Conservation (phyloP, 257 asterid species). For the Fraxinus excelsior region DNA sequence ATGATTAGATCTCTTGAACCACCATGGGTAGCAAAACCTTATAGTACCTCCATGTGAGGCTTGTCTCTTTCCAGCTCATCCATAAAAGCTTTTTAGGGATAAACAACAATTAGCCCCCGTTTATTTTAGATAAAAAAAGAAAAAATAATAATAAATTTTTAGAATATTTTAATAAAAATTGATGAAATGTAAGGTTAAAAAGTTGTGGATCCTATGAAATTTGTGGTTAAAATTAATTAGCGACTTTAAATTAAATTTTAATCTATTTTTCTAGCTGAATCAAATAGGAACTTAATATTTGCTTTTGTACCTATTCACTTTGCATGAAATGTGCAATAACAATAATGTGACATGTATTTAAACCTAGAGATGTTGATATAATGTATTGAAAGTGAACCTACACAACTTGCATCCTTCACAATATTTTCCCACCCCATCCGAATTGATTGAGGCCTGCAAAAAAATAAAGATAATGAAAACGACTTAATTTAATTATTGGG, state of each 20-base stretch:
- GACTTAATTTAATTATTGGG: background rate
- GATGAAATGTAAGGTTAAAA: no score
- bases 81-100: conserved; percentile 13
- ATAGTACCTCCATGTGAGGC: background rate
- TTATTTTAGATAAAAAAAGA: background rate
- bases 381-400: conserved; percentile 4
- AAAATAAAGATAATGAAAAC: background rate
- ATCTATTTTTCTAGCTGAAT: no score
- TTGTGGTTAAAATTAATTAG: no score
- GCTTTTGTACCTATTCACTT: background rate
- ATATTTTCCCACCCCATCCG: conserved; percentile 5
- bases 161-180: no score
- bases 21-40: background rate
- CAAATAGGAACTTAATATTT: no score
- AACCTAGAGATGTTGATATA: background rate
- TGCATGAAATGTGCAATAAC: background rate
- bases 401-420: background rate
- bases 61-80: background rate
- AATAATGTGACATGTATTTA: conserved; percentile 2
- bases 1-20: background rate
- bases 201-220: no score
- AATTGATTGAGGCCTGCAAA: background rate
- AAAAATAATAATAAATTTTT: no score
- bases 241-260: no score
- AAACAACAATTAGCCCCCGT: background rate